A percentile compares a stretch with the other conserved stretches of the same genome.
Evolutionary conservation across 2,329 filamentous ascomycete species (phyloP).

Genomic region (Ophiostoma himal-ulmi): DNA sequence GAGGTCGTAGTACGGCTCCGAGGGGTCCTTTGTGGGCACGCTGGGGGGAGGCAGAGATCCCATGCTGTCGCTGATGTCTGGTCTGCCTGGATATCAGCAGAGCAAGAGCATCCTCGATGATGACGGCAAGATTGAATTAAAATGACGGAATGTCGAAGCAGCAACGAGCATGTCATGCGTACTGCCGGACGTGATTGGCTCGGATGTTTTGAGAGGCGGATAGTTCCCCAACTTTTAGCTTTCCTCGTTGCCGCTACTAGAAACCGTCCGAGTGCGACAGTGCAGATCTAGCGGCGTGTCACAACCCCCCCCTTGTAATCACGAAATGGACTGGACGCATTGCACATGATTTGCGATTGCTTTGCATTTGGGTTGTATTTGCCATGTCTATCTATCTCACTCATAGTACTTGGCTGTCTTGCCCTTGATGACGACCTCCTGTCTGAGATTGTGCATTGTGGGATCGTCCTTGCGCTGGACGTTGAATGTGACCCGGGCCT

Average conservation of each 20-base stretch:
- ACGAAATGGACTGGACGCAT: background rate
- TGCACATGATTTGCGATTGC: background rate
- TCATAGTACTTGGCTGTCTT: constrained; percentile 21
- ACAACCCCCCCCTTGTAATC: background rate
- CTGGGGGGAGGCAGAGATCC: constrained; percentile 12
- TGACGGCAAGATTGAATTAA: background rate
- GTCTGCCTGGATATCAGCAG: background rate
- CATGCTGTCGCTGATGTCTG: constrained; percentile 11
- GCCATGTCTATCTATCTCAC: background rate
- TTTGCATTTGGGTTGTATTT: background rate
- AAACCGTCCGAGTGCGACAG: constrained; percentile 16
- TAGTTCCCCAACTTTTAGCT: constrained; percentile 1
- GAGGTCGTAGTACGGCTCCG: constrained; percentile 21
- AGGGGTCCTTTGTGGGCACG: constrained; percentile 6
- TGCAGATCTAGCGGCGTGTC: constrained; percentile 10
- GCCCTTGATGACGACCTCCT: constrained; percentile 21
- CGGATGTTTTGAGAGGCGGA: constrained; percentile 9
- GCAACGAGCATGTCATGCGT: background rate
- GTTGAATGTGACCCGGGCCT: constrained; percentile 18
- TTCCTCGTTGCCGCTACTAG: background rate
- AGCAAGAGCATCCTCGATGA: background rate
- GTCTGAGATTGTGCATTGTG: background rate
- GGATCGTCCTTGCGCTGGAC: constrained; percentile 3
- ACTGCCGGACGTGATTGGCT: constrained; percentile 9
- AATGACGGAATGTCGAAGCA: constrained; percentile 9